A percentile compares a stretch with the other conserved stretches of the same genome.
Evolutionary conservation across 2,329 filamentous ascomycete genomes (phyloP).

Genomic region (Fusarium sp.): DNA sequence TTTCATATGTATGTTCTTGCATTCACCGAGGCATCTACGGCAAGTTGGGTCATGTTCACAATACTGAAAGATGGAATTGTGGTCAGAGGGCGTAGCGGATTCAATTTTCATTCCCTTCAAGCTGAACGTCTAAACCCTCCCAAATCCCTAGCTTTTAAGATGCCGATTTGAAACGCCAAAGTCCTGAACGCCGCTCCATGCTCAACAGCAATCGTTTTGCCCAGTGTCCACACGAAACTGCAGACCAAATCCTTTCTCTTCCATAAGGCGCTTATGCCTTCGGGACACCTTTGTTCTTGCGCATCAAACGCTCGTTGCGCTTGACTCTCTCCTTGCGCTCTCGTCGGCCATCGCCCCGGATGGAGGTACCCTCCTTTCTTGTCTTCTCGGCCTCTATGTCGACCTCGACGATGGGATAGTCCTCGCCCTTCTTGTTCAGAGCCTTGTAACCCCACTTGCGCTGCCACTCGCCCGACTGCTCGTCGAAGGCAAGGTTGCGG

Average conservation of each 20-base stretch:
- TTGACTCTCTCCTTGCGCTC: slow-evolving; percentile 77
- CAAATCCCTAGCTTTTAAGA: slow-evolving; percentile 42
- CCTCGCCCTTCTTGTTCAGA: slow-evolving; percentile 85
- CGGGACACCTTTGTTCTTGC: slow-evolving; percentile 69
- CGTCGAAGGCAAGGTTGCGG: slow-evolving; percentile 83
- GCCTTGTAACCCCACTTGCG: slow-evolving; percentile 96
- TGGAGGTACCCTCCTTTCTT: slow-evolving; percentile 72
- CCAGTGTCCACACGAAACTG: slow-evolving; percentile 21
- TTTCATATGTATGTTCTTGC: slow-evolving; percentile 41
- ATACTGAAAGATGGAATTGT: slow-evolving; percentile 36
- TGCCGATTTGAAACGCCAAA: slow-evolving; percentile 49
- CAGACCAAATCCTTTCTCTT: slow-evolving; percentile 12
- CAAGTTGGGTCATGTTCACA: slow-evolving; percentile 35
- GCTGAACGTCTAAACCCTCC: slow-evolving; percentile 33
- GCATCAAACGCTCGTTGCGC: slow-evolving; percentile 77
- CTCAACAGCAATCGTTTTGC: slow-evolving; percentile 33
- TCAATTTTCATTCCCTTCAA: slow-evolving; percentile 38
- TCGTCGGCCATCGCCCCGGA: slow-evolving; percentile 72
- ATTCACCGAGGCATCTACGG: not conserved
- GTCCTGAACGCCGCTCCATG: slow-evolving; percentile 51
- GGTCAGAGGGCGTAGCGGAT: slow-evolving; percentile 35
- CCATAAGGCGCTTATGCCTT: slow-evolving; percentile 31
- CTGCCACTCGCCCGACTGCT: slow-evolving; percentile 87
- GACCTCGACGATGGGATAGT: slow-evolving; percentile 90
- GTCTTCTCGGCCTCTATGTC: slow-evolving; percentile 79